These are phyloP conservation scores for Capsella bursapastoris DNA, from an alignment of 345 rosid genomes.

Conservation along the genomic window DNA sequence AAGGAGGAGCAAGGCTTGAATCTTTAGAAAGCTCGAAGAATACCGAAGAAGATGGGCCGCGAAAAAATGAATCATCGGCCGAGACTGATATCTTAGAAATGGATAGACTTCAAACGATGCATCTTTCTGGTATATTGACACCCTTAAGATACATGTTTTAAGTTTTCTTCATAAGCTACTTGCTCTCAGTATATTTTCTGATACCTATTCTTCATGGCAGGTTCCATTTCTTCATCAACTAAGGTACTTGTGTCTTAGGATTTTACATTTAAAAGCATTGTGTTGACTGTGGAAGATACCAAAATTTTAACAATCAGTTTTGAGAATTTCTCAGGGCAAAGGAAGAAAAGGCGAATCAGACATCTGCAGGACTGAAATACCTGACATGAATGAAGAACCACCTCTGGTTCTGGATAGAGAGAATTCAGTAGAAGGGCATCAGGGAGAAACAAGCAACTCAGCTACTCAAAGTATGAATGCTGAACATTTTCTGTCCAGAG, in stretches of 20 bases:
- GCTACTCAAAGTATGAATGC: slow-evolving; percentile 76
- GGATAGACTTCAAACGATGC: slow-evolving; percentile 53
- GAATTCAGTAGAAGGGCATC: slow-evolving; percentile 43
- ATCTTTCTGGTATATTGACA: slow-evolving; percentile 52
- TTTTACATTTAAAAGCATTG: background rate
- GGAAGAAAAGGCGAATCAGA: slow-evolving; percentile 37
- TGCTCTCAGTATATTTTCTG: slow-evolving; percentile 19
- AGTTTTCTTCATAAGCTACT: slow-evolving; percentile 3
- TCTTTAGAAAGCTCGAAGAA: slow-evolving; percentile 64
- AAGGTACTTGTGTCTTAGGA: slow-evolving; percentile 51
- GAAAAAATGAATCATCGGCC: slow-evolving; percentile 62
- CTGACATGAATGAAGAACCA: slow-evolving; percentile 59
- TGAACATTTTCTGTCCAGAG: slow-evolving; percentile 52
- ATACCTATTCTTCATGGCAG: slow-evolving; percentile 50
- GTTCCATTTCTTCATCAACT: slow-evolving; percentile 49
- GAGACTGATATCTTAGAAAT: slow-evolving; percentile 78
- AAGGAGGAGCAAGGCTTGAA: slow-evolving; percentile 60
- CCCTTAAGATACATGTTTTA: background rate
- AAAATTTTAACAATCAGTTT: slow-evolving; percentile 15
- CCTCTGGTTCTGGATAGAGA: slow-evolving; percentile 46
- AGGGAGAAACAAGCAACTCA: slow-evolving; percentile 63
- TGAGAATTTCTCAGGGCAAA: slow-evolving; percentile 33
- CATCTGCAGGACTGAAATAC: slow-evolving; percentile 44
- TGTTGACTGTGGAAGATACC: slow-evolving; percentile 33
- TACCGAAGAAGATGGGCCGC: slow-evolving; percentile 45